A percentile compares a stretch with the other conserved stretches of the same genome.
These are phyloP conservation scores for Ophiostoma sp. DNA, from an alignment of 2,329 filamentous ascomycete genomes.

Conservation along the genomic window DNA sequence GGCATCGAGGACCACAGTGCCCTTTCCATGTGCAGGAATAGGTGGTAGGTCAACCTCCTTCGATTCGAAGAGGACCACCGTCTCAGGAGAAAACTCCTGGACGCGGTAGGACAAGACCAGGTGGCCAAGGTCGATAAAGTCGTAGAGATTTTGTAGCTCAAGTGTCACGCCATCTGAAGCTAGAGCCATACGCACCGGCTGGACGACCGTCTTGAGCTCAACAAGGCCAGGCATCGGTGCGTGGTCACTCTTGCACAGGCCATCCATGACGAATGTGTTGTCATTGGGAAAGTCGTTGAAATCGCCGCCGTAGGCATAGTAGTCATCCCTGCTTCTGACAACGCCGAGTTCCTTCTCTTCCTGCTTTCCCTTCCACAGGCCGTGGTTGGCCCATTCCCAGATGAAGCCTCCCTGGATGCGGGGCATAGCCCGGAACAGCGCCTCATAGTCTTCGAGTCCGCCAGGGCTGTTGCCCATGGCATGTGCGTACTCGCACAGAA, in stretches of 20 bases:
- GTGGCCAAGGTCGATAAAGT: slow-evolving; percentile 44
- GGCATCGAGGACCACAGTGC: slow-evolving; percentile 32
- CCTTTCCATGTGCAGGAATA: slow-evolving; percentile 38
- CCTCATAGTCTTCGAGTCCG: slow-evolving; percentile 61
- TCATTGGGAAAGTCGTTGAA: slow-evolving; percentile 59
- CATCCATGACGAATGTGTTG: slow-evolving; percentile 58
- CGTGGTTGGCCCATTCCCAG: slow-evolving; percentile 63
- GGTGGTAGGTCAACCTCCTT: slow-evolving; percentile 40
- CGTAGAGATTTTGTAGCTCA: slow-evolving; percentile 45
- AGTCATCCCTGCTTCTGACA: slow-evolving; percentile 29
- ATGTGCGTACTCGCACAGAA: slow-evolving; percentile 55
- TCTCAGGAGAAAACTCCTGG: slow-evolving; percentile 30
- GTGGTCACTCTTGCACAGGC: slow-evolving; percentile 50
- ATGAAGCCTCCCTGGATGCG: slow-evolving; percentile 62
- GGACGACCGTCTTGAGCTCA: slow-evolving; percentile 54
- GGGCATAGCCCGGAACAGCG: slow-evolving; percentile 55
- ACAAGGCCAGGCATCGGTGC: slow-evolving; percentile 49
- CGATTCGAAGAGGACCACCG: slow-evolving; percentile 31
- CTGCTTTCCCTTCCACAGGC: slow-evolving; percentile 44
- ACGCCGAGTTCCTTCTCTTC: slow-evolving; percentile 34
- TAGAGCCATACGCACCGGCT: slow-evolving; percentile 46
- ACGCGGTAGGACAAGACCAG: slow-evolving; percentile 42
- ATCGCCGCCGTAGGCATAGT: slow-evolving; percentile 57
- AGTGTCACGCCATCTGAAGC: slow-evolving; percentile 30
- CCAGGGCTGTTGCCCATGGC: slow-evolving; percentile 74